Evolutionary conservation across 2,329 filamentous ascomycete species (phyloP), one percentile per base, ranked within the genome.

Genomic region (Fusarium cicatricum): DNA sequence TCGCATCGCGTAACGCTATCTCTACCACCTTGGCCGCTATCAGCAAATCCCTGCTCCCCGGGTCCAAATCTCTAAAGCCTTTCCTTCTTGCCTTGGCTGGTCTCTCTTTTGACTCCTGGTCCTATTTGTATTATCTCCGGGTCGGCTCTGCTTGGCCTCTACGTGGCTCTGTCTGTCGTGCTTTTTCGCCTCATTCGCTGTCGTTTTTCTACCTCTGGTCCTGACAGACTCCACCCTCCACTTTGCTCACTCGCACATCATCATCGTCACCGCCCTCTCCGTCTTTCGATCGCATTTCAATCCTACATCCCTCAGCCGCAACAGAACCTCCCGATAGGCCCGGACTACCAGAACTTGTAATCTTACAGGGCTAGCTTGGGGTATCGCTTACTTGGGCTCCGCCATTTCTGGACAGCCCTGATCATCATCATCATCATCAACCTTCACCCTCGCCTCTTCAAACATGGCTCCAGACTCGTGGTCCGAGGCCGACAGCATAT

Each of bases 391-490:
- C 53, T 58, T 58, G 44, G 50, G 60, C 58, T 68, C 61, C 63
- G 66, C 65, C 58, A 57, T 54, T 54, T 47, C 36, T 59, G 55
- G 44, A 46, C 36, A 44, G 41, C 63, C 59, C 45, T 40, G 41
- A 56, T 28, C 34, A 38, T 37, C 51, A 37, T 31, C 44, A 59
- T 52, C 59, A 55, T 33, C 43, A 19, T 26, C 43, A 36, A 14
- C 19, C 16, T 36, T 15, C 33, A 37, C 34, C 17, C 38, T 58
- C 52, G 54, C 51, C 32, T 50, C 55, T 42, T 40, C 55, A 38
- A 57, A 37, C 62, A 71, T 71, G 69, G 60, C 69, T 52, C 63
- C 70, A 50, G 72, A 72, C 57, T 61, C 67, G 52, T 72, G 68
- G 72, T 62, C 71, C 55, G 71, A 71, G 43, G 56, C 55, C 43